Base-by-base conservation (phyloP, 306 rosid genomes). In the Prosopis cineraria region DNA sequence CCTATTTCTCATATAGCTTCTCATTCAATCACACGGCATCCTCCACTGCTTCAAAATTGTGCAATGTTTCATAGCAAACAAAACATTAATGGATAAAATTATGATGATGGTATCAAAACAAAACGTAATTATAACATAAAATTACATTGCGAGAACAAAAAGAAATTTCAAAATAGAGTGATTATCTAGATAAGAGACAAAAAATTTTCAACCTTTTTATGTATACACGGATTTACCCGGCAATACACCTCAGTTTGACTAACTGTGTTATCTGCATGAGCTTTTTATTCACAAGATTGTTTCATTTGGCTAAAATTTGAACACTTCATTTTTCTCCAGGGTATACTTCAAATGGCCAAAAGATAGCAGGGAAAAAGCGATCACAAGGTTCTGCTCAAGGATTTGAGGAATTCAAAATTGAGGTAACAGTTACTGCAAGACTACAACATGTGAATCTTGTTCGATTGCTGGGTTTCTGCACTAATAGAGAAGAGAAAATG, bases 311-410 rank as follows among this genome's bases (percentile, higher is more conserved):
- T 4, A 4, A 4, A 33, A 33, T 33, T n/a, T n/a, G n/a, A n/a
- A n/a, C n/a, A n/a, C n/a, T n/a, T n/a, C 4, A 33, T 4, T 44
- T 66, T 27, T 48, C 68, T 58, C 0, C 30, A 80, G 89, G 91
- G 84, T 9, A 59, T 75, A 33, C 31, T 83, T 36, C 55, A 29
- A 27, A 75, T 80, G 85, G 84, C 14, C 58, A 68, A n/a, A 85
- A 85, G 74, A 70, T 87, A 50, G 88, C 91, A 0, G 87, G 84
- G 30, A 90, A 87, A 64, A 82, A 82, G 25, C 83, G 85, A 55
- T 87, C 93, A 17, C 72, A 77, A 73, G 56, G 79, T 3, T 89
- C 91, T 2, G 65, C 65, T 33, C 93, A 85, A 78, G 88, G 90
- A 27, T 77, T 48, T 48, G 56, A 48, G 56, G 56, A 48, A 48